Evolutionary conservation across 352 stramenopile genomes (phyloP).

Genomic region (Phytophthora tubulina): DNA sequence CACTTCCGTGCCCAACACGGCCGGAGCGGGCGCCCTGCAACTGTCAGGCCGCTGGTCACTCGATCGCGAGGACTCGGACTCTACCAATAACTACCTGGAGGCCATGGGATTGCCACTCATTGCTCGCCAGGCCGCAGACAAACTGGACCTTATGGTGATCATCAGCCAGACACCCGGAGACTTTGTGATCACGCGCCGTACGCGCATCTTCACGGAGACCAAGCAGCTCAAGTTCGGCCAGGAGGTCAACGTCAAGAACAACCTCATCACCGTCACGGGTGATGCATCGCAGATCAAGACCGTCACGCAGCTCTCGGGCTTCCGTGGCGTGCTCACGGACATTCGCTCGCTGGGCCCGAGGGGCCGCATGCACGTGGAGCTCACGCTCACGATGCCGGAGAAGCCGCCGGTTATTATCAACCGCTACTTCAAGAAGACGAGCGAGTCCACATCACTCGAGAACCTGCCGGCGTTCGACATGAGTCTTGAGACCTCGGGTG

Average conservation of each 20-base stretch:
- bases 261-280: conserved; percentile 87
- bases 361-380: conserved; percentile 85
- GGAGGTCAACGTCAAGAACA: conserved; percentile 90
- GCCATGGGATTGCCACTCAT: conserved; percentile 90
- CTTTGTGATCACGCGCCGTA: conserved; percentile 89
- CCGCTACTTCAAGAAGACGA: conserved; percentile 90
- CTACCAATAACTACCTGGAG: conserved; percentile 91
- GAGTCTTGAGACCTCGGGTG: conserved; percentile 79
- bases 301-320: conserved; percentile 83
- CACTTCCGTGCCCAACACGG: conserved; percentile 68
- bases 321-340: conserved; percentile 81
- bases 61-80: conserved; percentile 89
- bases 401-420: conserved; percentile 82
- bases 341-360: conserved; percentile 77
- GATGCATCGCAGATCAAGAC: conserved; percentile 80
- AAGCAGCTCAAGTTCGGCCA: conserved; percentile 90
- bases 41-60: conserved; percentile 87
- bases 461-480: conserved; percentile 91
- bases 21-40: conserved; percentile 79
- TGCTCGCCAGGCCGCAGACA: conserved; percentile 87
- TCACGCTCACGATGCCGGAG: conserved; percentile 79
- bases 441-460: conserved; percentile 88
- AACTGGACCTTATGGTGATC: conserved; percentile 91
- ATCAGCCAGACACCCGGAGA: conserved; percentile 86
- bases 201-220: conserved; percentile 91